Base-by-base conservation (phyloP, 306 rosid genomes). In the Sesbania bispinosa region DNA sequence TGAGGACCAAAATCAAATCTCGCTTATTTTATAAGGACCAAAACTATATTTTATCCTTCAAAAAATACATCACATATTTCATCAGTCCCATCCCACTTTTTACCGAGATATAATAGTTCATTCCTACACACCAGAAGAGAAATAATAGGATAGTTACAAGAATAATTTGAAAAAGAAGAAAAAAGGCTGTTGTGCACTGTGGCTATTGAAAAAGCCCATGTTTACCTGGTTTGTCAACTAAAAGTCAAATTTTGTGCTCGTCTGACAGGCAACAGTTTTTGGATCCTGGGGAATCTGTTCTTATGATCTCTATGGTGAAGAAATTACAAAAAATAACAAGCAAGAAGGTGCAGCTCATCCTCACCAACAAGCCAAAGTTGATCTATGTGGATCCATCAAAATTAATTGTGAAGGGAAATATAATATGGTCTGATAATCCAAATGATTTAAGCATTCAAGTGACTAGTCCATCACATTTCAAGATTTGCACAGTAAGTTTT, bases 291-390 rank as follows among this genome's bases (percentile, higher is more conserved):
- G 99, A 95, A 82, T 91, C 99, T 19, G 93, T 95, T 64, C 84
- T 91, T 62, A 92, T 91, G 97, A 95, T 95, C 76, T 88, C 99
- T 62, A 89, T 88, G 93, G 99, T 95, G 85, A 91, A 95, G 89
- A 88, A 95, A 74, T 8, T 91, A 51, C 97, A 85, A 81, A 95
- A 91, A 65, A 67, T 95, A 67, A 81, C 96, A 36, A 95, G 96
- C 90, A 95, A 95, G 85, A 95, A 95, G 85, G 97, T 95, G 85
- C 99, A 95, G 84, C 97, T 95, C 55, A 95, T 95, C 75, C 97
- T 91, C 66, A 92, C 99, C 69, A 95, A 95, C 90, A 91, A 92
- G 71, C 99, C 97, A 4, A 95, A 92, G 80, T 82, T 95, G 83
- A 89, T 95, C 74, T 95, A 95, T 70, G 96, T 92, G 7, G 97